Evolutionary conservation across 345 rosid species (phyloP), one percentile per base, ranked within the genome.

Genomic region (Orychophragmus violaceus): DNA sequence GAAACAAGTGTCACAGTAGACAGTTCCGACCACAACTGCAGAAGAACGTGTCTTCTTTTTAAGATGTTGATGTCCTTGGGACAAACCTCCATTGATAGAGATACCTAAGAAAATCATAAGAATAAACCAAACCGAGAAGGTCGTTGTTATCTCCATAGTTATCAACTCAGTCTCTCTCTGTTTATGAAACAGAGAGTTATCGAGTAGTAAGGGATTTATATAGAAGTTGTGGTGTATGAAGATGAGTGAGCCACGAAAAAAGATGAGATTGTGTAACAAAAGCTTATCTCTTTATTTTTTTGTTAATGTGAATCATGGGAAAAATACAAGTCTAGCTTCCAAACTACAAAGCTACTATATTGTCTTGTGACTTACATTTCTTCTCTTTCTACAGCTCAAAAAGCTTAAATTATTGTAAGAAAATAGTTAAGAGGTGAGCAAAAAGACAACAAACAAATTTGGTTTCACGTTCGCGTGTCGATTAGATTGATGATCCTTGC

Each of bases 1-100:
- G 80, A 87, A 86, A 74, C 98, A 90, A 11, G 96, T 88, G 74
- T 90, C 96, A 28, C 98, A 93, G 81, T 78, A 88, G 42, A 90
- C 97, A 64, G 94, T 86, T 28, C 98, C 97, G 18, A 93, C 92
- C 27, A 86, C 88, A 37, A 80, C 67, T 0, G 96, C 84, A 51
- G 91, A 77, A 59, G 82, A 81, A 69, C 54, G 83, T 57, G 73
- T 82, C 67, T 70, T 74, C 73, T 67, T 74, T 53, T 11, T 5
- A 7, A 13, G 12, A 53, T 74, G 73, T 54, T 74, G 63, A 0
- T 66, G 77, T 67, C 62, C 41, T 52, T 59, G 8, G 46, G 53
- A 48, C 0, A 72, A 27, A 48, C n/a, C 51, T 44, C 59, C 73
- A 44, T 10, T 17, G 3, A 60, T 21, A 39, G 37, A 72, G 45